Base-by-base conservation (phyloP, 2,329 filamentous ascomycete genomes). In the Pseudogymnoascus sp. region DNA sequence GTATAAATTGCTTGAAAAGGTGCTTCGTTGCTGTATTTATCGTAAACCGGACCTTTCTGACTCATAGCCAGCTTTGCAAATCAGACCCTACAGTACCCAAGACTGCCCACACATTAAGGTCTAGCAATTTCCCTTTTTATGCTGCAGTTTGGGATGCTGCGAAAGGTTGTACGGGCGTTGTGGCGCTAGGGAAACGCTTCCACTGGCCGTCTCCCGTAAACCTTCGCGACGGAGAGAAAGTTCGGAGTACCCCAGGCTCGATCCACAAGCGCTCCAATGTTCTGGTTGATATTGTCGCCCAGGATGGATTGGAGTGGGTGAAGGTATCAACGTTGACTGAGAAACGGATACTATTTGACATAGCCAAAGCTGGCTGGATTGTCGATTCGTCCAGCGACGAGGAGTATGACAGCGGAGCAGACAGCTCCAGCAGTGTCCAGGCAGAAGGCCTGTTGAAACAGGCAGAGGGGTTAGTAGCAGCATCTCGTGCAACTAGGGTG, bases 321-420 rank as follows among this genome's bases (percentile, higher is more conserved):
- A 89, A 89, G 71, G 82, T 90, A 1, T 88, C 84, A 4, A 87
- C 85, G 4, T 76, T 88, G 23, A 87, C 84, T 0, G 82, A 88
- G 66, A 84, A 80, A 63, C 78, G 86, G 60, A 75, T 90, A 31
- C 73, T 89, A 16, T 87, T 87, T 69, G 87, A 90, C 67, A 79
- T 89, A 66, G 87, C 88, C 3, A 88, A 88, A 71, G 80, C 86
- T 63, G 86, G 87, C 9, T 88, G 85, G 81, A 82, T 84, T 66
- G 73, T 65, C 11, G 73, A 72, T 45, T 77, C 76, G 62, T 77
- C 74, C 35, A 76, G 75, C 16, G 81, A 81, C 52, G 70, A 65
- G 9, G 72, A 72, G 31, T 77, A 77, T 63, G 78, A 80, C 14
- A 73, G 77, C n/a, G 73, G 77, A 9, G 65, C 67, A 21, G 70